Evolutionary conservation across 768 basidiomycete genomes (phyloP).

Genomic region (Clitopilus passeckerianus): DNA sequence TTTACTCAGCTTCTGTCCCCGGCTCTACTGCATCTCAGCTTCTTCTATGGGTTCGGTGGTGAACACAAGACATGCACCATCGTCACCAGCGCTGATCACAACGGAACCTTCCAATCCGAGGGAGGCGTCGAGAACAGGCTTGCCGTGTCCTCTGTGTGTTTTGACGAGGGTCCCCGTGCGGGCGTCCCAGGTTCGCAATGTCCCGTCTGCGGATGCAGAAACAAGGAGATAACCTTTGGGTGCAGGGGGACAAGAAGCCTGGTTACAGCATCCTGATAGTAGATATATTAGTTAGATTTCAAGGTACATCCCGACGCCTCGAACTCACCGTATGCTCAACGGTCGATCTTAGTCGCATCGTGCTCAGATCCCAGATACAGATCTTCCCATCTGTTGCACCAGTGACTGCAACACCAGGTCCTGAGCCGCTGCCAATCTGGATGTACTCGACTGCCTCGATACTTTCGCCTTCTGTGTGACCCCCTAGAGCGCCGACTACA

Average conservation of each 20-base stretch:
- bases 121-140: constrained; percentile 69
- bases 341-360: constrained; percentile 78
- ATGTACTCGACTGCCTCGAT: constrained; percentile 85
- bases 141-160: constrained; percentile 81
- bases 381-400: constrained; percentile 93
- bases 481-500: constrained; percentile 70
- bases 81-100: constrained; percentile 87
- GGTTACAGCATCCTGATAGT: constrained; percentile 79
- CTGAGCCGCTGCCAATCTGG: constrained; percentile 52
- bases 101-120: constrained; percentile 67
- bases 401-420: constrained; percentile 67
- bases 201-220: constrained; percentile 83
- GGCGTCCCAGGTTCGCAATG: constrained; percentile 89
- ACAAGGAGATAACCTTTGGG: constrained; percentile 77
- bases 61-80: constrained; percentile 82
- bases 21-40: constrained; percentile 4
- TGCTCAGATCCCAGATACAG: constrained; percentile 91
- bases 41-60: constrained; percentile 52
- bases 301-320: background rate
- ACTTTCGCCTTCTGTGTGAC: constrained; percentile 84
- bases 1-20: background rate
- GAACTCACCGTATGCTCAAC: constrained; percentile 68
- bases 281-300: constrained; percentile 2
- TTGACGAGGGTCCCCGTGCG: constrained; percentile 75
- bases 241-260: constrained; percentile 68